Evolutionary conservation across 2,329 filamentous ascomycete species (phyloP).

Genomic region (Plectosphaerella plurivora): DNA sequence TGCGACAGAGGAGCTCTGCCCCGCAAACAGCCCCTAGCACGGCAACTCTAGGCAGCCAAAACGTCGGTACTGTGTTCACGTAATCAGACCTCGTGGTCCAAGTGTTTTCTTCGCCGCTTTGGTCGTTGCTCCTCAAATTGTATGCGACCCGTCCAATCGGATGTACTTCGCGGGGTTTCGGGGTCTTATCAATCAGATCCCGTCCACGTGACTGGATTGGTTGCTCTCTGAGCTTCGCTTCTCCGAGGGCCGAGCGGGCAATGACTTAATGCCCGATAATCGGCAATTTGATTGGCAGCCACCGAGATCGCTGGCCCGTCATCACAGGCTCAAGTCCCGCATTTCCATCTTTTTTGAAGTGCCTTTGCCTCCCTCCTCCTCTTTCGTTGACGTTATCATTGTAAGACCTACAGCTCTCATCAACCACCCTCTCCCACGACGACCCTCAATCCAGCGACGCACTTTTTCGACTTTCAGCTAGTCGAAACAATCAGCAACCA

Average conservation of each 20-base stretch:
- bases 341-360: slow-evolving; percentile 5
- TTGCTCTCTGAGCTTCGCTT: slow-evolving; percentile 3
- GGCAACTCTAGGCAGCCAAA: neutral
- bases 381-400: slow-evolving; percentile 7
- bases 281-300: slow-evolving; percentile 9
- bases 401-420: neutral
- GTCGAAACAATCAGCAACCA: slow-evolving; percentile 1
- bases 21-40: slow-evolving; percentile 5
- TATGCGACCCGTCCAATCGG: neutral
- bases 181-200: neutral
- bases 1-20: too few species aligned
- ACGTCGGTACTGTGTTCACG: slow-evolving; percentile 10
- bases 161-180: neutral
- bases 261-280: slow-evolving; percentile 7
- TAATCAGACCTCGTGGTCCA: slow-evolving; percentile 5
- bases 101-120: too few species aligned
- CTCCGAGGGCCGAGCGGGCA: slow-evolving; percentile 13
- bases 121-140: too few species aligned
- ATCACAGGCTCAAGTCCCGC: slow-evolving; percentile 9
- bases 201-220: neutral
- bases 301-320: slow-evolving; percentile 15
- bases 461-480: slow-evolving; percentile 4
- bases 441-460: neutral
- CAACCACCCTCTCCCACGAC: neutral
- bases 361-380: slow-evolving; percentile 3